These are phyloP conservation scores for Haplosporangium gracile DNA, from an alignment of 192 early-diverging fungal species.

Conservation along the genomic window DNA sequence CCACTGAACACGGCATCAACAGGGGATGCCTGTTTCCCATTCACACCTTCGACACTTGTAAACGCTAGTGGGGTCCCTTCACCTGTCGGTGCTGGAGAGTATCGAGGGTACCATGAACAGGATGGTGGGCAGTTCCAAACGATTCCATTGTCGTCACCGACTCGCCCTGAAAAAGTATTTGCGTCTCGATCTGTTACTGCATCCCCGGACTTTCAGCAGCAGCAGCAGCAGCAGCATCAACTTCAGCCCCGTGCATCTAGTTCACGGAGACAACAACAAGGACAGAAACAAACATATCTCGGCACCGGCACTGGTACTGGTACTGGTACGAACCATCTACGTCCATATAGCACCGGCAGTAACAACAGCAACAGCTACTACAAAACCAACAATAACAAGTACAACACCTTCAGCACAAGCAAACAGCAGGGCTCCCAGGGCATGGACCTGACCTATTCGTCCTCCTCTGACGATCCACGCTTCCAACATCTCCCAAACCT, in stretches of 20 bases:
- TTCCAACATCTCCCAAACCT: slow-evolving; percentile 72
- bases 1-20: neutral
- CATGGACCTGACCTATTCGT: slow-evolving; percentile 28
- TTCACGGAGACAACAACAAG: neutral
- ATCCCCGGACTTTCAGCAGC: neutral
- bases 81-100: neutral
- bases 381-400: neutral
- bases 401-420: neutral
- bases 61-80: slow-evolving; percentile 1
- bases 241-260: neutral
- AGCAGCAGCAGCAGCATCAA: slow-evolving; percentile 4
- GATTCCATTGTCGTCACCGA: slow-evolving; percentile 9
- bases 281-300: neutral
- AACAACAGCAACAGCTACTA: neutral
- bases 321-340: neutral
- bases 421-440: slow-evolving; percentile 22
- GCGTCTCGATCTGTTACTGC: neutral
- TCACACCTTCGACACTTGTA: slow-evolving; percentile 40
- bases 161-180: neutral
- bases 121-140: slow-evolving; percentile 14
- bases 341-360: neutral
- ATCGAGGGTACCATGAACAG: neutral
- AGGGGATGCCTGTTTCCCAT: slow-evolving; percentile 5
- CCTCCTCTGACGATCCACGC: slow-evolving; percentile 15
- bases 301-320: neutral